Evolutionary conservation across 1,284 basidiomycete species (phyloP).

Genomic region (Volvariella volvacea): DNA sequence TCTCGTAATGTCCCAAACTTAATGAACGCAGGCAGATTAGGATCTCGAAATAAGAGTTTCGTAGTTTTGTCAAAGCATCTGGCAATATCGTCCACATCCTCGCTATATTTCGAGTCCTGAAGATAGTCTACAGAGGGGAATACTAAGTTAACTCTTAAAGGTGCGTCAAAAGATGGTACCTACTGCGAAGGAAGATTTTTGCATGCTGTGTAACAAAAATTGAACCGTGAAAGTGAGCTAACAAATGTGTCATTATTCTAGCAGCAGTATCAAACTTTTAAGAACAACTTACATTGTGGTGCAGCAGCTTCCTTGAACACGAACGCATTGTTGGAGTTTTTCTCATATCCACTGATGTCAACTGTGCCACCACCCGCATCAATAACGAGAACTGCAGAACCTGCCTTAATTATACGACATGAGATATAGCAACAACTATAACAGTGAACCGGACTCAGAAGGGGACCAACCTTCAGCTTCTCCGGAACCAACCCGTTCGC

Average conservation of each 20-base stretch:
- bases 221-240: conserved; percentile 16
- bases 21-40: conserved; percentile 4
- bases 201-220: conserved; percentile 30
- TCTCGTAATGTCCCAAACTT: conserved; percentile 17
- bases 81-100: conserved; percentile 8
- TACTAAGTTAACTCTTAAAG: neutral
- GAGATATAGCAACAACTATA: neutral
- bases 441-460: no score
- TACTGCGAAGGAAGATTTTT: conserved; percentile 19
- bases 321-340: conserved; percentile 13
- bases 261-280: neutral
- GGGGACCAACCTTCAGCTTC: conserved; percentile 7
- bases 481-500: no score
- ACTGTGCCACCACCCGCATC: conserved; percentile 46
- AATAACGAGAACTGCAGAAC: conserved; percentile 33
- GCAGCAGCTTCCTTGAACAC: conserved; percentile 15
- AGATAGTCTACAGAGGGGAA: conserved; percentile 1
- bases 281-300: conserved; percentile 10
- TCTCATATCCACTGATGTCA: conserved; percentile 36
- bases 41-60: conserved; percentile 6
- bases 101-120: conserved; percentile 2
- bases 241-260: neutral
- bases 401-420: conserved; percentile 17
- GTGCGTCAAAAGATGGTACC: neutral
- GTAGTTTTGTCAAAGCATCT: conserved; percentile 7